Percentiles rank a stretch among this genome's conserved stretches.
Conservation (phyloP, 2,329 filamentous ascomycete species). For the Neopestalotiopsis clavispora region DNA sequence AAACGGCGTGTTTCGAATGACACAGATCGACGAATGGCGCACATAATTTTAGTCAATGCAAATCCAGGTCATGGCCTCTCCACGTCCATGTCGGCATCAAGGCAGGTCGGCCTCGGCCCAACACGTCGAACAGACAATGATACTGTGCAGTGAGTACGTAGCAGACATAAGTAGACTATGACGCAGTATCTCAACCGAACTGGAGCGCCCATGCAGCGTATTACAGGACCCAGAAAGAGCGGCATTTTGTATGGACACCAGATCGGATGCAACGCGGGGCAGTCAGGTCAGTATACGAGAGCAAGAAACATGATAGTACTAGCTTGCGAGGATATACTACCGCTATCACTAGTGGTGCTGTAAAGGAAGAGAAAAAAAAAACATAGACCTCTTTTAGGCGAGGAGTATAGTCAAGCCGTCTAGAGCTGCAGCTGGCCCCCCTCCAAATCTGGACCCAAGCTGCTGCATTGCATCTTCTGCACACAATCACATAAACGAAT, state of each 20-base stretch:
- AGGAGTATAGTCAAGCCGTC: neutral
- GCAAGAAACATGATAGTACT: neutral
- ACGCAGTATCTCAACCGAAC: neutral
- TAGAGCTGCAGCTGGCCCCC: neutral
- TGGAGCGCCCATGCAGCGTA: neutral
- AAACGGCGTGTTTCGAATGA: neutral
- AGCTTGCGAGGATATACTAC: neutral
- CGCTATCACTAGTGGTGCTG: neutral
- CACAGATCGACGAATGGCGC: neutral
- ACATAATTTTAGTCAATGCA: neutral
- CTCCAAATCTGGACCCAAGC: neutral
- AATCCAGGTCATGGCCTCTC: neutral
- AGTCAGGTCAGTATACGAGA: neutral
- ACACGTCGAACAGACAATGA: neutral
- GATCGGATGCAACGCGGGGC: neutral
- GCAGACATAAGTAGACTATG: neutral
- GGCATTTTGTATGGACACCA: neutral
- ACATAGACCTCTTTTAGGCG: neutral
- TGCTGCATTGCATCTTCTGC: neutral
- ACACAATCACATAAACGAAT: neutral
- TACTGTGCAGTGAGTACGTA: neutral
- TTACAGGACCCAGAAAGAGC: neutral
- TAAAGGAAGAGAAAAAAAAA: neutral
- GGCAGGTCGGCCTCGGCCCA: neutral
- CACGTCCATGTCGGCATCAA: neutral